phyloP scores from a whole-genome alignment of 129 eudicot species.

The Flaveria trinervia region DNA sequence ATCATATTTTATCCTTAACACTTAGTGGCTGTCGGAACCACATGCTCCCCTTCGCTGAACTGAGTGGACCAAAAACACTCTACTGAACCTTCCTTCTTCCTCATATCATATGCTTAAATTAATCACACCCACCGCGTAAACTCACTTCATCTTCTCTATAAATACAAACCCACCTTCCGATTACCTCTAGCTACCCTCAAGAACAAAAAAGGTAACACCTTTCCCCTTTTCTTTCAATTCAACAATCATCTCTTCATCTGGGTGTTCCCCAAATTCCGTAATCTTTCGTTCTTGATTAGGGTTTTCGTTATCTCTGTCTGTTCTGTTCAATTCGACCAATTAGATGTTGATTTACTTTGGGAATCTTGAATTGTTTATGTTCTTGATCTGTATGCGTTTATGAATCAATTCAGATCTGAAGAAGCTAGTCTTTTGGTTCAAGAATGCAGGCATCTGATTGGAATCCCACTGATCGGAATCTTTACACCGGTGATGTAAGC shows the following conservation, averaged over 20 bases:
- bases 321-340: neutral
- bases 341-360: neutral
- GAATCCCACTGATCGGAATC: constrained; percentile 33
- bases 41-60: neutral
- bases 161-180: neutral
- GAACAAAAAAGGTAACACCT: neutral
- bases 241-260: neutral
- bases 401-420: constrained; percentile 12
- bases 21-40: neutral
- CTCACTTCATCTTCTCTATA: neutral
- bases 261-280: neutral
- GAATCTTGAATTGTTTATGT: neutral
- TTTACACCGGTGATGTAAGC: constrained; percentile 30
- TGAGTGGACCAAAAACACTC: constrained; percentile 7
- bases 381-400: neutral
- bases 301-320: neutral
- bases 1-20: neutral
- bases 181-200: neutral
- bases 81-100: constrained; percentile 2
- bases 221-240: neutral
- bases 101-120: neutral
- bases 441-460: constrained; percentile 42
- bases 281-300: neutral
- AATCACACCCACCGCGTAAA: neutral
- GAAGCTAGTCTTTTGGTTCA: neutral